Percentiles rank a stretch among this genome's conserved stretches.
Evolutionary conservation across 495 filamentous ascomycete species (phyloP).

Genomic region (Podospora bellae-mahoneyi): DNA sequence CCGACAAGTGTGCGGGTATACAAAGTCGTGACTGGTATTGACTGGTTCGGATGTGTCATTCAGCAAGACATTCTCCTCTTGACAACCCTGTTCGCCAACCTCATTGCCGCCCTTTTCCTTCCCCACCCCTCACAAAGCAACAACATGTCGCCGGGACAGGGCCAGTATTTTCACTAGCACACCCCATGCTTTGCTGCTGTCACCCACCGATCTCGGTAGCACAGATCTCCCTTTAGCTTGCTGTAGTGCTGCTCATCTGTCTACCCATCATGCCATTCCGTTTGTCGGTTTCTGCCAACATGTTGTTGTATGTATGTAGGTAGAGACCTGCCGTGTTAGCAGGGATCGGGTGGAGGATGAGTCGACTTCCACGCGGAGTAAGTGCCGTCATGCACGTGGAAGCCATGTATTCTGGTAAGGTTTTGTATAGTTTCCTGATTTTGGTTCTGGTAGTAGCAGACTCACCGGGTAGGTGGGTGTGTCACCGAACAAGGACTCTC

Average conservation of each 20-base stretch:
- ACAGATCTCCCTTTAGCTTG: slow-evolving; percentile 20
- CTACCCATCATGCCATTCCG: neutral
- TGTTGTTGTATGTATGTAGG: neutral
- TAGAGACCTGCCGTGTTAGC: neutral
- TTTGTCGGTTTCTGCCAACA: neutral
- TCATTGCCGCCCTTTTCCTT: neutral
- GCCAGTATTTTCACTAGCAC: neutral
- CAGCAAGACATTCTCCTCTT: neutral
- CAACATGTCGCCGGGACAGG: neutral
- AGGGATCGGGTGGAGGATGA: neutral
- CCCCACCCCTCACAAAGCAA: neutral
- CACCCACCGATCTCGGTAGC: slow-evolving; percentile 18
- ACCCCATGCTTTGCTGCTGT: slow-evolving; percentile 14
- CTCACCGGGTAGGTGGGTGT: too few relatives aligned
- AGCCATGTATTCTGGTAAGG: neutral
- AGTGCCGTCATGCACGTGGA: neutral
- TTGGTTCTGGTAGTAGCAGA: too few relatives aligned
- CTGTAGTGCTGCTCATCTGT: slow-evolving; percentile 7
- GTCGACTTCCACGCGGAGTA: too few relatives aligned
- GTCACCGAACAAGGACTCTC: neutral
- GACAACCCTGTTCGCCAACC: neutral
- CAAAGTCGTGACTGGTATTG: neutral
- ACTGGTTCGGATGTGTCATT: neutral
- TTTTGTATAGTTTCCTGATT: too few relatives aligned
- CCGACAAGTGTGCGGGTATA: neutral